These are phyloP conservation scores for Hortaea sp. DNA, from an alignment of 2,329 filamentous ascomycete species.

Conservation along the genomic window DNA sequence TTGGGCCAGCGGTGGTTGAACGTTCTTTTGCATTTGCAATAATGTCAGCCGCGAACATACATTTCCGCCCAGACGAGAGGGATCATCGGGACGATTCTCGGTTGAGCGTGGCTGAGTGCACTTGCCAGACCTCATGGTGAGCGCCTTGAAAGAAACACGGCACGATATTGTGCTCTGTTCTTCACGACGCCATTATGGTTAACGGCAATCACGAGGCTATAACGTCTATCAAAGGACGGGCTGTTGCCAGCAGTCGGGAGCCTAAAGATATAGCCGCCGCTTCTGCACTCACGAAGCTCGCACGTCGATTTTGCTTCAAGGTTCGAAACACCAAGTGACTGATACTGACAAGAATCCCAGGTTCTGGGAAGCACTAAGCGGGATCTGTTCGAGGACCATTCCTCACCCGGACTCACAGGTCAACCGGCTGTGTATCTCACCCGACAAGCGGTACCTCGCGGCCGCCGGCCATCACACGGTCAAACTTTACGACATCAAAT, in stretches of 20 bases:
- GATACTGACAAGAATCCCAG: constrained; percentile 37
- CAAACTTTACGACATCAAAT: constrained; percentile 98
- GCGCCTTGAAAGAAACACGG: too few species aligned
- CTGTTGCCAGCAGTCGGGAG: not conserved
- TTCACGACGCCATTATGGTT: too few species aligned
- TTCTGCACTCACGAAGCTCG: not conserved
- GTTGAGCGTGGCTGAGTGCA: too few species aligned
- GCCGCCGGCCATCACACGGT: constrained; percentile 74
- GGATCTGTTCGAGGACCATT: constrained; percentile 95
- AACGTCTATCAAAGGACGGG: not conserved
- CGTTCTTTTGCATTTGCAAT: too few species aligned
- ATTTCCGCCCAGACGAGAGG: too few species aligned
- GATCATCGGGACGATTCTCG: too few species aligned
- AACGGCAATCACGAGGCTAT: not conserved
- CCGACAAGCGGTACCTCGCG: constrained; percentile 91
- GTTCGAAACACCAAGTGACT: not conserved
- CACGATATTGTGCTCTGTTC: too few species aligned
- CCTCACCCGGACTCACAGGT: constrained; percentile 97
- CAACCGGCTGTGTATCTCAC: constrained; percentile 94
- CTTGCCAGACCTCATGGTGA: too few species aligned
- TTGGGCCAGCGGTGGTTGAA: too few species aligned
- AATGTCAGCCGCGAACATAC: too few species aligned
- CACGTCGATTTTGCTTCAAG: not conserved
- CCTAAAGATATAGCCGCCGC: not conserved
- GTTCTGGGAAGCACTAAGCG: constrained; percentile 97